Evolutionary conservation across 495 filamentous ascomycete genomes (phyloP).

Genomic region (Lasiosphaeria ovina): DNA sequence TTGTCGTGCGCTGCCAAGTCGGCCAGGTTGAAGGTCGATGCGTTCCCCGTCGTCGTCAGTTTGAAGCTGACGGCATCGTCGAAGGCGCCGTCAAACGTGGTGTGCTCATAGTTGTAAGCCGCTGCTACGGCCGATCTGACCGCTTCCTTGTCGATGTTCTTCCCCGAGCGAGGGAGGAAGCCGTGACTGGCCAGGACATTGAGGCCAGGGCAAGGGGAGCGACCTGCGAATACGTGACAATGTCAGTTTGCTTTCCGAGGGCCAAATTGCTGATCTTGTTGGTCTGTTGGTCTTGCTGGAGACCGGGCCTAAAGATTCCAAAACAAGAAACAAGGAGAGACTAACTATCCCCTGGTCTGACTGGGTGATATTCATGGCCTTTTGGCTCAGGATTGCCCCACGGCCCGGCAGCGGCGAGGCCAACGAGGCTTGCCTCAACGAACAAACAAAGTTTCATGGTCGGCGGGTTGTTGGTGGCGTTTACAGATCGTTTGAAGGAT

Average conservation of each 20-base stretch:
- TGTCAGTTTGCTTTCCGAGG: not conserved
- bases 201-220: slow-evolving; percentile 50
- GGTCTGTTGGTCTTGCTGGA: too few relatives aligned
- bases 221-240: slow-evolving; percentile 5
- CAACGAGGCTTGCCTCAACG: slow-evolving; percentile 3
- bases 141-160: slow-evolving; percentile 27
- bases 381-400: slow-evolving; percentile 8
- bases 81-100: slow-evolving; percentile 28
- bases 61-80: slow-evolving; percentile 23
- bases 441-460: slow-evolving; percentile 14
- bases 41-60: slow-evolving; percentile 25
- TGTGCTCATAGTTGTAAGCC: slow-evolving; percentile 25
- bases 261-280: too few relatives aligned
- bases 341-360: slow-evolving; percentile 9
- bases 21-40: slow-evolving; percentile 27
- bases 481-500: too few relatives aligned
- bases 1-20: slow-evolving; percentile 26
- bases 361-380: slow-evolving; percentile 16
- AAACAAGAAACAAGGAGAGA: not conserved
- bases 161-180: slow-evolving; percentile 52
- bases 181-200: slow-evolving; percentile 57
- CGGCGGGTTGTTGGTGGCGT: not conserved
- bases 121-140: slow-evolving; percentile 15
- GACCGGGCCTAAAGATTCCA: not conserved
- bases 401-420: slow-evolving; percentile 9